phyloP scores from a whole-genome alignment of 805 yeast species.

The Candida multigemmis region DNA sequence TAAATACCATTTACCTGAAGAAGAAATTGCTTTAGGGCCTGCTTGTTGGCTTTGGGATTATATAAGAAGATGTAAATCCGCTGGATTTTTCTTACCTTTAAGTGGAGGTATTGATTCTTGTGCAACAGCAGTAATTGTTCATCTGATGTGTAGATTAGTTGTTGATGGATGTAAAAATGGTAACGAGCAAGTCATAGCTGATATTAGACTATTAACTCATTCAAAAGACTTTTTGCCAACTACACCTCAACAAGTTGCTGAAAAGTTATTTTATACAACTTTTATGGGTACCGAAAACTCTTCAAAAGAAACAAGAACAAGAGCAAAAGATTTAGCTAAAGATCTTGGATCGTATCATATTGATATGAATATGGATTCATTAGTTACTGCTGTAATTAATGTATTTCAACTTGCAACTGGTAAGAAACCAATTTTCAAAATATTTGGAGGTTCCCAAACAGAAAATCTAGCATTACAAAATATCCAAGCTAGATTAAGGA shows the following conservation, averaged over 20 bases:
- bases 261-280: slow-evolving; percentile 73
- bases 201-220: slow-evolving; percentile 63
- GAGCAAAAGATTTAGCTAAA: slow-evolving; percentile 71
- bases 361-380: slow-evolving; percentile 83
- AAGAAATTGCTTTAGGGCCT: slow-evolving; percentile 96
- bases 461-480: slow-evolving; percentile 94
- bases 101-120: slow-evolving; percentile 98
- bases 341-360: slow-evolving; percentile 84
- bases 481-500: slow-evolving; percentile 91
- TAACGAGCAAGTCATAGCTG: slow-evolving; percentile 66
- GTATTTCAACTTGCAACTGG: slow-evolving; percentile 89
- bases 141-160: slow-evolving; percentile 88
- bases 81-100: slow-evolving; percentile 87
- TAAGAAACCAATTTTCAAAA: slow-evolving; percentile 76
- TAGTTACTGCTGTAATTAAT: slow-evolving; percentile 64
- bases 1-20: slow-evolving; percentile 76
- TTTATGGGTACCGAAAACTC: slow-evolving; percentile 97
- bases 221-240: slow-evolving; percentile 53
- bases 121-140: slow-evolving; percentile 92
- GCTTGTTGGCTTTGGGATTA: slow-evolving; percentile 99
- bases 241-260: slow-evolving; percentile 69
- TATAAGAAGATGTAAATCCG: slow-evolving; percentile 79
- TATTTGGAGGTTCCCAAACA: slow-evolving; percentile 86
- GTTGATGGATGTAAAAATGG: slow-evolving; percentile 60
- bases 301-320: slow-evolving; percentile 70